Evolutionary conservation across 179 eudicot genomes (phyloP).

Genomic region (Heliamphora pulchella): DNA sequence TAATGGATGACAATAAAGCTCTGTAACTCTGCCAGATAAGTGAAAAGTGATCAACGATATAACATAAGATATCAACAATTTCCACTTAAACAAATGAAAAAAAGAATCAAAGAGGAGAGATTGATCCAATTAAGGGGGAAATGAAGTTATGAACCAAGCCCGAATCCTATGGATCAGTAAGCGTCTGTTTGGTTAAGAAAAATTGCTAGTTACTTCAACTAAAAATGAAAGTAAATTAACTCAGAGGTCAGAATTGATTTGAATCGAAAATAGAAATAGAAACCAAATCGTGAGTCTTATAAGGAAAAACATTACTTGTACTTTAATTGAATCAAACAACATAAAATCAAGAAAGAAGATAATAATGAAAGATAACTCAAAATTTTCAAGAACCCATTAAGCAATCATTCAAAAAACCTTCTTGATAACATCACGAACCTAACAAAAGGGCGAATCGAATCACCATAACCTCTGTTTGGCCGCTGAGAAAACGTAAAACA

Average conservation of each 20-base stretch:
- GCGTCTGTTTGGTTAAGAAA: neutral
- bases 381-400: no score
- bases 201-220: neutral
- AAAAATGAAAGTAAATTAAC: neutral
- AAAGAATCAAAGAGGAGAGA: neutral
- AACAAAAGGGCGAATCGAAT: neutral
- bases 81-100: neutral
- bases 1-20: neutral
- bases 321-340: neutral
- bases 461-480: neutral
- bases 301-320: neutral
- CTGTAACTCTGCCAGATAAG: conserved; percentile 8
- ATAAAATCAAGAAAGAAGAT: no score
- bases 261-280: neutral
- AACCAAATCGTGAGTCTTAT: neutral
- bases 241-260: no score
- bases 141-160: neutral
- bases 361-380: neutral
- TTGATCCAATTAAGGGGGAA: neutral
- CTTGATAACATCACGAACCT: neutral
- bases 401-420: neutral
- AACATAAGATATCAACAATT: neutral
- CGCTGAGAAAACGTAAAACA: neutral
- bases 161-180: neutral
- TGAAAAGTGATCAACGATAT: neutral